phyloP scores from a whole-genome alignment of 371 early-diverging fungal genomes.

The Blakeslea trispora region DNA sequence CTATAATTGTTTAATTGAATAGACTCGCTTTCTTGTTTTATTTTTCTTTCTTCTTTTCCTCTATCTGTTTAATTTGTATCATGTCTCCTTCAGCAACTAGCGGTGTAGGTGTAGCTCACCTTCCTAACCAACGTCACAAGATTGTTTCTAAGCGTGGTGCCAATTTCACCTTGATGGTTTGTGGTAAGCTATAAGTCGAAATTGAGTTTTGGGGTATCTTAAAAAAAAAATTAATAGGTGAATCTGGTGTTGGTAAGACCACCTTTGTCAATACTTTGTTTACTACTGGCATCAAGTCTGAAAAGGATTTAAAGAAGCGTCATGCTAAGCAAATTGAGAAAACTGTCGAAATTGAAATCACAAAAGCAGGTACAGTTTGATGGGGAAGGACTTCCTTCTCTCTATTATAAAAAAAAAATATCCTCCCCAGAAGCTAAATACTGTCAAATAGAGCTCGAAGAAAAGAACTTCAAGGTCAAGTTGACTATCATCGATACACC shows the following conservation, averaged over 20 bases:
- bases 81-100: conserved; percentile 50
- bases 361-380: conserved; percentile 56
- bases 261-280: conserved; percentile 84
- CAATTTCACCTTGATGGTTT: conserved; percentile 95
- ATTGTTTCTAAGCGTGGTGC: conserved; percentile 92
- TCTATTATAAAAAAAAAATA: background rate
- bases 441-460: conserved; percentile 37
- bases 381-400: background rate
- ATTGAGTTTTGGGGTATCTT: too few species aligned
- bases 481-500: conserved; percentile 89
- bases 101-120: conserved; percentile 92
- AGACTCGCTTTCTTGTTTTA: background rate
- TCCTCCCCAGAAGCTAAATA: too few species aligned
- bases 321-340: conserved; percentile 59
- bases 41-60: conserved; percentile 6
- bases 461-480: conserved; percentile 77
- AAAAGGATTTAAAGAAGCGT: conserved; percentile 51
- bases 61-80: background rate
- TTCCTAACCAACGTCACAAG: conserved; percentile 96
- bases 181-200: conserved; percentile 82
- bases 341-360: conserved; percentile 72
- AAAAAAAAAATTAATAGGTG: conserved; percentile 16
- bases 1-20: conserved; percentile 5
- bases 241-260: conserved; percentile 72
- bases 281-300: conserved; percentile 61